Base-by-base conservation (phyloP, 495 filamentous ascomycete species). In the Annulohypoxylon bovei region DNA sequence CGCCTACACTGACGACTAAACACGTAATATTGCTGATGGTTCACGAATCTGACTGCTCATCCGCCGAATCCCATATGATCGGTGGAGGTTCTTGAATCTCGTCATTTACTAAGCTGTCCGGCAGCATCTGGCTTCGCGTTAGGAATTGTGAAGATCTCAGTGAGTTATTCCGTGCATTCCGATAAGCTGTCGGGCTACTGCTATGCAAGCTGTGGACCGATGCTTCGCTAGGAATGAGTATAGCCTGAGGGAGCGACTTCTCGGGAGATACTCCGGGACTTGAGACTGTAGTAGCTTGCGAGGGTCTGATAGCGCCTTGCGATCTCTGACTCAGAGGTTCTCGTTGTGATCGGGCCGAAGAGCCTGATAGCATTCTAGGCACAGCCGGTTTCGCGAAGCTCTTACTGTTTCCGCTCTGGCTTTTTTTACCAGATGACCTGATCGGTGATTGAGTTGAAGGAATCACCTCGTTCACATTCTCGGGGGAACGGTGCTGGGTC, bases 61-160 rank as follows among this genome's bases (percentile, higher is more conserved):
- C 82, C 16, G 82, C 83, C 4, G 79, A 81, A 68, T 86, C 84
- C 73, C 74, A 80, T 28, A 83, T 75, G 28, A 78, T 74, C 3
- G 77, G 56, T 0, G 81, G 84, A 33, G 82, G 83, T 11, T 61
- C 70, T 16, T 78, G 76, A 33, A 84, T 71, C 71, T 81, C 80
- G 64, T 85, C 84, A 35, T 81, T 73, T 65, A 88, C 30, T 67
- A 89, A 69, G 72, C 85, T 88, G 40, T 87, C 85, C 30, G 82
- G 83, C 58, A 86, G 76, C 73, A 88, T 75, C 74, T 87, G 82
- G 52, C 82, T 86, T 44, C 76, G 76, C 4, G 79, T 82, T 62
- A 78, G 63, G 3, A 79, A 76, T 68, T 84, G 82, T 18, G 81
- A 82, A 20, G 80, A 83, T n/a, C 66, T 55, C 11, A 80, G 55